A percentile compares a stretch with the other conserved stretches of the same genome.
Conservation (phyloP, 805 yeast species). For the Barnettozyma siamensis region DNA sequence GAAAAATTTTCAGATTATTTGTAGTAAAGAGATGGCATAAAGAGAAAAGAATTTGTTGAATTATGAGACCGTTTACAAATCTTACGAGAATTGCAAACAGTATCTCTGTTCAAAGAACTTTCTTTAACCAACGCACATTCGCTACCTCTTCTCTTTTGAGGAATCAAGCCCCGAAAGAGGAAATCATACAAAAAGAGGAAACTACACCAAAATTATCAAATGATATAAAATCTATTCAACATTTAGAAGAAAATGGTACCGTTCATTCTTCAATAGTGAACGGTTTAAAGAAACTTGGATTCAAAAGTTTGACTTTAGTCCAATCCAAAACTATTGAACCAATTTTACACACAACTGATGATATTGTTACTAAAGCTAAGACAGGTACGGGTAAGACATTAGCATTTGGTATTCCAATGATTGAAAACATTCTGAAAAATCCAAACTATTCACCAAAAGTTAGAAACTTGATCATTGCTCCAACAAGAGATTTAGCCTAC, state of each 20-base stretch:
- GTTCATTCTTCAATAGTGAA: slow-evolving; percentile 25
- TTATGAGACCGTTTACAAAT: slow-evolving; percentile 1
- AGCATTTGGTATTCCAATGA: slow-evolving; percentile 78
- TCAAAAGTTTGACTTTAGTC: slow-evolving; percentile 56
- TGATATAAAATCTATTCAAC: slow-evolving; percentile 15
- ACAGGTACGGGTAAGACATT: slow-evolving; percentile 95
- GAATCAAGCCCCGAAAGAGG: neutral
- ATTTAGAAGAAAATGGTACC: slow-evolving; percentile 25
- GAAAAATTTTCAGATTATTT: too few relatives aligned
- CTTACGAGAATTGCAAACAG: neutral
- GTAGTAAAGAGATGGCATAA: neutral
- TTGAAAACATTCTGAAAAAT: slow-evolving; percentile 46
- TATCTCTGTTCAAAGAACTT: neutral
- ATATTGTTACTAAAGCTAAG: slow-evolving; percentile 82
- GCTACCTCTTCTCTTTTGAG: neutral
- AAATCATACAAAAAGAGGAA: neutral
- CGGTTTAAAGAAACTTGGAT: slow-evolving; percentile 40
- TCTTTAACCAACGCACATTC: slow-evolving; percentile 1
- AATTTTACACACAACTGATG: slow-evolving; percentile 45
- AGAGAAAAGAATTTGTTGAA: neutral
- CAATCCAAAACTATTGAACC: slow-evolving; percentile 61
- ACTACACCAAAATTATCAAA: neutral
- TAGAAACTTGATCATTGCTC: slow-evolving; percentile 68
- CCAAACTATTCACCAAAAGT: slow-evolving; percentile 32
- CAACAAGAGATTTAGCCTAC: slow-evolving; percentile 86